phyloP scores from a whole-genome alignment of 371 early-diverging fungal species.

The Rhizopus stolonifer region DNA sequence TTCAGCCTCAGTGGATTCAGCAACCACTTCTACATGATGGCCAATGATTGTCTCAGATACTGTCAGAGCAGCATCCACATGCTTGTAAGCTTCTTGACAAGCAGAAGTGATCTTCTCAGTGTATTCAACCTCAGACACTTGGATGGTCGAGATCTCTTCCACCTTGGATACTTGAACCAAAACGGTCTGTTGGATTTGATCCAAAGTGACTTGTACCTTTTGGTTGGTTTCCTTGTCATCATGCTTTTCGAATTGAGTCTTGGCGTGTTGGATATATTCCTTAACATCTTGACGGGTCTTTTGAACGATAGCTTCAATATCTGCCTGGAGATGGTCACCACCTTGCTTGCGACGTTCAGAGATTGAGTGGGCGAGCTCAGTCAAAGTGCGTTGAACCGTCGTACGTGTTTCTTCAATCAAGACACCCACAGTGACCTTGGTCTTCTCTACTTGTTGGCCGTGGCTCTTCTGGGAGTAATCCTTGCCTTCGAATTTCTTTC shows the following conservation, averaged over 20 bases:
- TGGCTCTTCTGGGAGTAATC: slow-evolving; percentile 21
- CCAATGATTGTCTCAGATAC: slow-evolving; percentile 26
- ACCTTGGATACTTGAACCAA: slow-evolving; percentile 24
- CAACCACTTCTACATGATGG: slow-evolving; percentile 25
- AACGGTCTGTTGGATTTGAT: slow-evolving; percentile 22
- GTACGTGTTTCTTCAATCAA: slow-evolving; percentile 26
- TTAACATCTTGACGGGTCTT: slow-evolving; percentile 19
- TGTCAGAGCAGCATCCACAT: slow-evolving; percentile 17
- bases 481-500: slow-evolving; percentile 26
- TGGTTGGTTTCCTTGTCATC: slow-evolving; percentile 21
- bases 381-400: slow-evolving; percentile 17
- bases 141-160: slow-evolving; percentile 12
- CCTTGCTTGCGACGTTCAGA: slow-evolving; percentile 32
- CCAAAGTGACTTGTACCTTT: slow-evolving; percentile 25
- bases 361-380: slow-evolving; percentile 16
- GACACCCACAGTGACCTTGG: slow-evolving; percentile 24
- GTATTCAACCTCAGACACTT: slow-evolving; percentile 14
- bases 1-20: slow-evolving; percentile 14
- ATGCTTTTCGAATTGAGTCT: slow-evolving; percentile 21
- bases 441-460: slow-evolving; percentile 19
- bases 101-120: slow-evolving; percentile 14
- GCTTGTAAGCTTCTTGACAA: slow-evolving; percentile 15
- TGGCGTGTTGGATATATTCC: slow-evolving; percentile 13
- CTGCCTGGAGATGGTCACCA: slow-evolving; percentile 26
- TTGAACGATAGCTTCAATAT: slow-evolving; percentile 29